Evolutionary conservation across 805 yeast species (phyloP), one percentile per base, ranked within the genome.

Genomic region (Myxozyma neglecta): DNA sequence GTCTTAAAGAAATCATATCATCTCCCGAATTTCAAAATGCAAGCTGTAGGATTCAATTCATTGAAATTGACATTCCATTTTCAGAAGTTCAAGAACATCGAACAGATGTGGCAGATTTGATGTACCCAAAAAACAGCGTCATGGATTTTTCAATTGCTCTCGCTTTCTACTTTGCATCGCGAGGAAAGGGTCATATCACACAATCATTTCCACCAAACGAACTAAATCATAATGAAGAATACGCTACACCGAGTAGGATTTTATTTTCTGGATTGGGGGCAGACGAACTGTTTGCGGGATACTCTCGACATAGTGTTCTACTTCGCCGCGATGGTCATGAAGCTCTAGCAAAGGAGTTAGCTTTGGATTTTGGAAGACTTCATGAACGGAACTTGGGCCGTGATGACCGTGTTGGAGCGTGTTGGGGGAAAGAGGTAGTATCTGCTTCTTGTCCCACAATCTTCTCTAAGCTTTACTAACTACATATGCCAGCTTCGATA

Each of bases 61-160:
- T 66, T 8, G 92, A 91, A 69, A 79, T 89, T 5, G 83, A 94
- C 70, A 88, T 94, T 1, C 76, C 88, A 0, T 92, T 87, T 69
- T 83, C 81, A 6, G 86, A 84, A 52, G 90, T 90, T 75, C 69
- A 82, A 9, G 47, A 70, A 1, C 81, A 81, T 42, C 81, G 80
- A 55, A 73, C 77, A 0, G 72, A 76, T 2, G 96, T 93, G 0
- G 74, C 79, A 48, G 76, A 80, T 32, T 76, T 93, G 47, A 94
- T 94, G 81, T 85, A 80, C 70, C 99, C 99, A 0, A 84, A 85
- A 61, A 80, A 83, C 48, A 91, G 97, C 0, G 98, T 91, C 66
- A 94, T 94, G 98, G 99, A 94, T 73, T 75, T 91, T 24, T 89
- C 97, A 0, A 94, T 94, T 55, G 97, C 97, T 1, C 84, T 93